A percentile compares a stretch with the other conserved stretches of the same genome.
These are phyloP conservation scores for Solanum hybrid DNA, from an alignment of 305 asterid species.

Conservation along the genomic window DNA sequence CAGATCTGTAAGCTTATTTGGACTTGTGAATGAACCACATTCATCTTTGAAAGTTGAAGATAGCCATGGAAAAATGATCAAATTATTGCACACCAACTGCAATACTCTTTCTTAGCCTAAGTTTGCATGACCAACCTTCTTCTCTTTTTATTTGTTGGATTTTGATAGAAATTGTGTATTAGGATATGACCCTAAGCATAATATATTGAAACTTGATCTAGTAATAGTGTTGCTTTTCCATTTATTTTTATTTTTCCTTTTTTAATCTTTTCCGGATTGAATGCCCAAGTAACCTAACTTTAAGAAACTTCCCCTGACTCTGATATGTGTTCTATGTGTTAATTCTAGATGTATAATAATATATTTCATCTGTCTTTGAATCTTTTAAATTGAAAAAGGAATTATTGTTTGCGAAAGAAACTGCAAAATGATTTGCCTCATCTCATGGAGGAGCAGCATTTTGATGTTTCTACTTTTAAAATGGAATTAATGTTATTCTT, in stretches of 20 bases:
- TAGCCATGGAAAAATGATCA: not conserved
- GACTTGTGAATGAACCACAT: not conserved
- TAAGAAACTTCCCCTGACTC: not conserved
- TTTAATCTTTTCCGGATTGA: not conserved
- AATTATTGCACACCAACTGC: not conserved
- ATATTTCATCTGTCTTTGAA: not conserved
- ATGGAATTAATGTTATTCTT: conserved; percentile 1
- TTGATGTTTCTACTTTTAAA: not conserved
- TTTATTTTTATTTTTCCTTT: not conserved
- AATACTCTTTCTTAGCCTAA: not conserved
- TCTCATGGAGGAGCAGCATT: not conserved
- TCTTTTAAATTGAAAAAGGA: not conserved
- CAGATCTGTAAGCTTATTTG: not conserved
- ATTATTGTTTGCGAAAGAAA: not conserved
- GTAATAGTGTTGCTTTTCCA: not conserved
- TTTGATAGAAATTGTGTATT: not conserved
- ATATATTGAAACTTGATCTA: not conserved
- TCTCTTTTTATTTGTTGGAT: not conserved
- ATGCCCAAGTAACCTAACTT: not conserved
- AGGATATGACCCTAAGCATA: not conserved
- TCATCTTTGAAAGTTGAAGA: not conserved
- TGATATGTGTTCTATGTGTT: not conserved
- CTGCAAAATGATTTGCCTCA: not conserved
- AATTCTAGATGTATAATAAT: not conserved
- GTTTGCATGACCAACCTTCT: not conserved